Base-by-base conservation (phyloP, 148 eudicot species). In the Salicornia ramosissima region DNA sequence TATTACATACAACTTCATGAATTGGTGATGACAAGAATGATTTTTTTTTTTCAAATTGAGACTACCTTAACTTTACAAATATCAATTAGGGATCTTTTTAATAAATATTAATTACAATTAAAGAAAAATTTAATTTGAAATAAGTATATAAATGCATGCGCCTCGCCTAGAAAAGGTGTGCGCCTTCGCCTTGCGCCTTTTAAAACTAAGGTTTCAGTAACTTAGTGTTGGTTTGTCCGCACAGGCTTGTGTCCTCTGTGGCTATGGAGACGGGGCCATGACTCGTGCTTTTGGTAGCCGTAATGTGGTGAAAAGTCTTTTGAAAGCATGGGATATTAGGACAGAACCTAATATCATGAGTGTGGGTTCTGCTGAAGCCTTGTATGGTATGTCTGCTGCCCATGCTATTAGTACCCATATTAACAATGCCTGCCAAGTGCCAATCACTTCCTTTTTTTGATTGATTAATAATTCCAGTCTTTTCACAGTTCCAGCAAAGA, bases 191-290 rank as follows among this genome's bases (percentile, higher is more conserved):
- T n/a, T n/a, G n/a, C n/a, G n/a, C n/a, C n/a, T n/a, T n/a, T n/a
- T n/a, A n/a, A n/a, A n/a, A n/a, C n/a, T n/a, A n/a, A n/a, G n/a
- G 54, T 25, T 46, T 65, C 12, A 36, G 53, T 29, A 49, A 45
- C 31, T 55, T 5, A 57, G 15, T 71, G 47, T 50, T 42, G 19
- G 26, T 70, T 40, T 63, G 75, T 64, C 57, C 47, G 59, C 59
- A 47, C 58, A 84, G 88, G 88, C 74, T n/a, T 84, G 88, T 72
- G 88, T 84, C 51, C 83, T 84, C 24, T 84, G 88, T 72, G 88
- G 88, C 31, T 84, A 84, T 72, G 88, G 85, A 75, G 88, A 71
- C 69, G 88, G 88, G 57, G 88, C 83, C 71, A 84, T 84, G 88
- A 84, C 88, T 42, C 80, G 81, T 25, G 88, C 88, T 53, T 77